These are phyloP conservation scores for Eucalyptus erythrocorys DNA, from an alignment of 345 rosid species.

Conservation along the genomic window DNA sequence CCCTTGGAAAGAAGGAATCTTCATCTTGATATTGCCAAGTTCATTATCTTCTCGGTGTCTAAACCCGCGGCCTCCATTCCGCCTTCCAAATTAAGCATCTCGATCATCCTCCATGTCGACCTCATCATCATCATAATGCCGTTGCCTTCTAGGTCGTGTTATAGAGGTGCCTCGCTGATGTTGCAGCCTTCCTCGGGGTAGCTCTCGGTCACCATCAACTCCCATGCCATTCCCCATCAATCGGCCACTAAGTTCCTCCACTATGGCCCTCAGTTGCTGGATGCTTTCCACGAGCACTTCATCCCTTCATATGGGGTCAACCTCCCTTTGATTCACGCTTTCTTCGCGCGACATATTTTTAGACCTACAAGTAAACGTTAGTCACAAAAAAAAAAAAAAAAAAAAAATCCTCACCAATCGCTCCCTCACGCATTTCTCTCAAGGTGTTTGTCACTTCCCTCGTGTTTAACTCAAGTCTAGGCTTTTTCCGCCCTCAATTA, in stretches of 20 bases:
- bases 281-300: not conserved
- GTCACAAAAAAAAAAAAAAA: no score
- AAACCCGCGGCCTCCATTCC: fast-evolving
- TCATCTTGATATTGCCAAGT: not conserved
- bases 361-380: no score
- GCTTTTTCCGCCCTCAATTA: not conserved
- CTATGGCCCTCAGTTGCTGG: fast-evolving
- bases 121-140: no score
- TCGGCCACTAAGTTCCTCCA: not conserved
- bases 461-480: no score
- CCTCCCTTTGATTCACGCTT: not conserved
- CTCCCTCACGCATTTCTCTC: fast-evolving
- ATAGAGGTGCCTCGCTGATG: fast-evolving
- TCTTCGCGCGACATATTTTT: not conserved
- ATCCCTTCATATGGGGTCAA: not conserved
- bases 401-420: not conserved
- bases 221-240: not conserved
- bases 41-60: not conserved
- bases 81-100: not conserved
- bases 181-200: fast-evolving
- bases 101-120: fast-evolving
- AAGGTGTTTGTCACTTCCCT: not conserved
- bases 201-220: no score
- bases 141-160: no score
- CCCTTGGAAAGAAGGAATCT: not conserved